Conservation (phyloP, 140 eudicot species). For the Stevia rebaudiana region DNA sequence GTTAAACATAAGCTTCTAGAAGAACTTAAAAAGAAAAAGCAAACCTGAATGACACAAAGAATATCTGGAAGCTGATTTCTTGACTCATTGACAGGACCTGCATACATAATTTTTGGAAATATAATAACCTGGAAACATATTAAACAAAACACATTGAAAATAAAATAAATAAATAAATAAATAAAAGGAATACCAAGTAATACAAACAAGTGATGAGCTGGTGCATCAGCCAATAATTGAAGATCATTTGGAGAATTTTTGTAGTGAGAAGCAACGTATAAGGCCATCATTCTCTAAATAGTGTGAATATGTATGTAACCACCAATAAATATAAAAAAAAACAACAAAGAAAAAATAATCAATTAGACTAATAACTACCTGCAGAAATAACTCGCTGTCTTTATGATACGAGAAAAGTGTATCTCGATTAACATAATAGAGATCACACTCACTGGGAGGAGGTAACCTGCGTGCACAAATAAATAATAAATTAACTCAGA, state of each 20-base stretch:
- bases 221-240: constrained; percentile 95
- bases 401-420: constrained; percentile 96
- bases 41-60: constrained; percentile 93
- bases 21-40: constrained; percentile 1
- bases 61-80: constrained; percentile 93
- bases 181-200: constrained; percentile 55
- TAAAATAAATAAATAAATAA: neutral
- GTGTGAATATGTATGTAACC: constrained; percentile 16
- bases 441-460: constrained; percentile 83
- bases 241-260: constrained; percentile 95
- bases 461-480: constrained; percentile 54
- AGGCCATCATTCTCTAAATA: constrained; percentile 96
- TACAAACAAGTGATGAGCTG: constrained; percentile 95
- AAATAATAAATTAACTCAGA: constrained; percentile 4
- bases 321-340: constrained; percentile 3
- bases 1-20: neutral
- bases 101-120: constrained; percentile 1
- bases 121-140: neutral
- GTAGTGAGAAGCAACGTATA: constrained; percentile 95
- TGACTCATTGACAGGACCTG: constrained; percentile 97
- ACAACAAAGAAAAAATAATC: neutral
- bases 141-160: neutral
- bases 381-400: constrained; percentile 84
- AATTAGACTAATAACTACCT: constrained; percentile 42
- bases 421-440: constrained; percentile 91